A percentile compares a stretch with the other conserved stretches of the same genome.
These are phyloP conservation scores for Geranium brycei DNA, from an alignment of 345 rosid species.

Conservation along the genomic window DNA sequence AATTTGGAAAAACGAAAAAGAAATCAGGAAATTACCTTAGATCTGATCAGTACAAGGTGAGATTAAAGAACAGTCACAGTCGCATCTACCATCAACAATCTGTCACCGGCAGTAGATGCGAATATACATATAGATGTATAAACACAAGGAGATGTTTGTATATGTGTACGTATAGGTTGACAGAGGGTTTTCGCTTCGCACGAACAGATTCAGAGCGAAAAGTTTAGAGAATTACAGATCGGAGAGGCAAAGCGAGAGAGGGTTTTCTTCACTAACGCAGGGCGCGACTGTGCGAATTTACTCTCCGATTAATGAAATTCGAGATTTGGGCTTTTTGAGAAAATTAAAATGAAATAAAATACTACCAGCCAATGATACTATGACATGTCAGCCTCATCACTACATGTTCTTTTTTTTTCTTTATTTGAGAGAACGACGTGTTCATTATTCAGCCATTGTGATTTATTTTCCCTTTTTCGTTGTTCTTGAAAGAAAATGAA, in stretches of 20 bases:
- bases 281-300: neutral
- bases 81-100: neutral
- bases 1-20: neutral
- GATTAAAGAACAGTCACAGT: neutral
- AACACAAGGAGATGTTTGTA: too few species aligned
- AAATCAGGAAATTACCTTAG: neutral
- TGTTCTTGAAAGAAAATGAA: too few species aligned
- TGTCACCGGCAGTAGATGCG: neutral
- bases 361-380: neutral
- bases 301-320: neutral
- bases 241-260: neutral
- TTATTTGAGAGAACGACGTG: too few species aligned
- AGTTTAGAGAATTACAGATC: neutral
- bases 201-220: neutral
- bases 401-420: too few species aligned
- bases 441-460: too few species aligned
- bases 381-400: neutral
- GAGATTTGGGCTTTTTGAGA: neutral
- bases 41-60: neutral
- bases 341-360: too few species aligned
- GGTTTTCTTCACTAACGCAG: neutral
- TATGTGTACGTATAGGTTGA: too few species aligned
- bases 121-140: neutral
- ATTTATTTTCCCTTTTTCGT: too few species aligned
- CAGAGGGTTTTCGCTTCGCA: neutral